Evolutionary conservation across 2,329 filamentous ascomycete genomes (phyloP).

Genomic region (Pseudogymnoascus sp.): DNA sequence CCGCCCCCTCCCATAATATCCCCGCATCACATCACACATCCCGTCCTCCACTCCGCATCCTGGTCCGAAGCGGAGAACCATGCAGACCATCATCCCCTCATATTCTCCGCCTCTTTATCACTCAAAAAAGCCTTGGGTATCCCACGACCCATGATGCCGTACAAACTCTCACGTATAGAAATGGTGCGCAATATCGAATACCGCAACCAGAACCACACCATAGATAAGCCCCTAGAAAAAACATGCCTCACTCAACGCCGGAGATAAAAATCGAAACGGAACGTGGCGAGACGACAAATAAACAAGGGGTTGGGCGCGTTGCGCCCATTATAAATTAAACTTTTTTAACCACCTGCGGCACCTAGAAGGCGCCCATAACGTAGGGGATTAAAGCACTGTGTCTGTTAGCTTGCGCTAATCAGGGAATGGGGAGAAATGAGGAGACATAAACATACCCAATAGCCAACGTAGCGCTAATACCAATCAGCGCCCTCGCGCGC

Average conservation of each 20-base stretch:
- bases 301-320: not conserved
- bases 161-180: not conserved
- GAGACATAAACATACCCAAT: constrained; percentile 71
- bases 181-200: not conserved
- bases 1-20: not conserved
- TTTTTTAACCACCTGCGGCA: not conserved
- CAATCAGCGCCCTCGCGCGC: constrained; percentile 74
- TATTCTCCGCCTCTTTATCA: not conserved
- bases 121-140: not conserved
- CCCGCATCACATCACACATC: not conserved
- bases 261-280: not conserved
- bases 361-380: constrained; percentile 22
- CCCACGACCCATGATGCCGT: not conserved
- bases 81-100: not conserved
- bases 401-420: constrained; percentile 13
- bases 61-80: not conserved
- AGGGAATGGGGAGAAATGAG: not conserved
- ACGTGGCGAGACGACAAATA: constrained; percentile 1
- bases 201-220: not conserved
- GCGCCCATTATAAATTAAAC: constrained; percentile 3
- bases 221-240: constrained; percentile 1
- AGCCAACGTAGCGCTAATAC: constrained; percentile 77
- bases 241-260: constrained; percentile 1
- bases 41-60: not conserved
- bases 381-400: constrained; percentile 28